Evolutionary conservation across 2,329 filamentous ascomycete species (phyloP), one percentile per base, ranked within the genome.

Genomic region (Cadophora malorum): DNA sequence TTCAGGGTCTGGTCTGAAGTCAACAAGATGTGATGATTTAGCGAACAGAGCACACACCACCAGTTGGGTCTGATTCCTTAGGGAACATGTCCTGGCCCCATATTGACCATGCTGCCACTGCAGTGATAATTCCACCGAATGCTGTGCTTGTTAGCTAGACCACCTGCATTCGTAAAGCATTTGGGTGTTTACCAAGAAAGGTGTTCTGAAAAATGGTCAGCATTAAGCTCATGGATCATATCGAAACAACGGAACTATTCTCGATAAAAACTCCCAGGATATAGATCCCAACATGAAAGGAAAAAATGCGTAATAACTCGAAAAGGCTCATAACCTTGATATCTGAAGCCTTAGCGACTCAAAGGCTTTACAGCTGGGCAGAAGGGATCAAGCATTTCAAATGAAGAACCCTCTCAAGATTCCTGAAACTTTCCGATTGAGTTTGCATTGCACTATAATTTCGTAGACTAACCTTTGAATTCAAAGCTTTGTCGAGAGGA

Each of bases 1-100:
- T 52, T 86, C 83, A 2, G 89, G 89, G 70, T 90, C 88, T 89
- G 67, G 9, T 62, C 6, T 19, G 4, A 5, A 23, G 52, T 63
- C 45, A 69, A 47, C 55, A 53, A 38, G 28, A n/a, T 14, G 19
- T 6, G 12, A 31, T 68, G 33, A 49, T 38, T 50, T n/a, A 49
- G 10, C 6, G 45, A 56, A 14, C 28, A 38, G 7, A 16, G 33
- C 2, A 62, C 25, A 66, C 50, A 82, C 93, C 86, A 69, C 94
- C 94, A 33, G 83, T 92, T n/a, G 94, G 93, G 77, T 97, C 94
- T 59, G 83, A 69, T 72, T 89, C 83, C 3, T 86, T 79, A 0
- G 94, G 94, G 75, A 97, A 97, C 76, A 97, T 86, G 71, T 95
- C 93, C 64, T 74, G 74, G 66, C 93, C 93, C 90, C 91, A 96